Evolutionary conservation across 2,329 filamentous ascomycete species (phyloP).

Genomic region (Fusarium musae): DNA sequence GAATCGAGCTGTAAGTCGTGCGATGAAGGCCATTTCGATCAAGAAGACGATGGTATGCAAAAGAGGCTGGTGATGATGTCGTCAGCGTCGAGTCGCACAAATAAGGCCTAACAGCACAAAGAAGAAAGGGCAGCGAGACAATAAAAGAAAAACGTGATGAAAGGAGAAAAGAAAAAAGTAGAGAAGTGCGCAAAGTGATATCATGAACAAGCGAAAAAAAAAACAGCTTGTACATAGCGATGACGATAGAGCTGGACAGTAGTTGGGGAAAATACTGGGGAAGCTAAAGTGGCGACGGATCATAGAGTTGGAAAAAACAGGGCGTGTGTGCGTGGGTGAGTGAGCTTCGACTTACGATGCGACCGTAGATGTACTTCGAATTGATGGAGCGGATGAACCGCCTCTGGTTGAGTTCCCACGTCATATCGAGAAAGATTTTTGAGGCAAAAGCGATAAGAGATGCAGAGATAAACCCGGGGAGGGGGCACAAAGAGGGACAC

Average conservation of each 20-base stretch:
- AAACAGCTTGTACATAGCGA: conserved; percentile 1
- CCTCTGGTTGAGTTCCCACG: conserved; percentile 38
- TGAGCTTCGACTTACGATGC: conserved; percentile 29
- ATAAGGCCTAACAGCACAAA: conserved; percentile 14
- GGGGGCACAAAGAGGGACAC: neutral
- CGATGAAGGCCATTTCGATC: conserved; percentile 87
- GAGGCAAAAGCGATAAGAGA: conserved; percentile 5
- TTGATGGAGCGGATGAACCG: conserved; percentile 39
- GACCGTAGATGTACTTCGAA: conserved; percentile 40
- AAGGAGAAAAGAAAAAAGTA: neutral
- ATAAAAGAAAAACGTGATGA: neutral
- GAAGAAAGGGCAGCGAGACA: neutral
- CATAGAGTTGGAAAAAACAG: conserved; percentile 30
- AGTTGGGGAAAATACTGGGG: conserved; percentile 31
- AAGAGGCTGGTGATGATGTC: conserved; percentile 72
- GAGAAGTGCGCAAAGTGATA: neutral
- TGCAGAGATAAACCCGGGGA: neutral
- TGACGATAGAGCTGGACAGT: conserved; percentile 20
- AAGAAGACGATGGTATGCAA: conserved; percentile 86
- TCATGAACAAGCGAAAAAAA: conserved; percentile 8
- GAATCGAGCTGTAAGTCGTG: conserved; percentile 85
- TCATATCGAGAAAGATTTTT: conserved; percentile 11
- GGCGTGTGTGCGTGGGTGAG: neutral
- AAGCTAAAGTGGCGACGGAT: conserved; percentile 39
- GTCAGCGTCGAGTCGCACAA: conserved; percentile 38